Conservation (phyloP, 768 basidiomycete genomes). For the Kwoniella heveanensis region DNA sequence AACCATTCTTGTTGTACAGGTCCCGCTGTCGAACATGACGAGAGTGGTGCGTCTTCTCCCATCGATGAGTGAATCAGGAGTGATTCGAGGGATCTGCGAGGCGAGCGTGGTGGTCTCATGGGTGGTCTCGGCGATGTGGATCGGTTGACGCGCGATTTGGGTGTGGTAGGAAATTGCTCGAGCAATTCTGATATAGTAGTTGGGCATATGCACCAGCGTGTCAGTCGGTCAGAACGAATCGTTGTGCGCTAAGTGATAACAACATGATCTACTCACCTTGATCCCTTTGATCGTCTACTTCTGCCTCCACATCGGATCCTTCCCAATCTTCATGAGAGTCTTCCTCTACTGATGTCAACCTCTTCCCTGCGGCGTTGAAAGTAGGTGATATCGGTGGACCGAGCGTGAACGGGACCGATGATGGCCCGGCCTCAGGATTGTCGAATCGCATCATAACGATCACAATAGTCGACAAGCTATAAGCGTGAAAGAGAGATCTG, state of each 20-base stretch:
- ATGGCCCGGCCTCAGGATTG: slow-evolving; percentile 6
- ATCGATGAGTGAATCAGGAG: neutral
- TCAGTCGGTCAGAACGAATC: neutral
- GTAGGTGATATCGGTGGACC: slow-evolving; percentile 12
- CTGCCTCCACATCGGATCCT: neutral
- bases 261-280: slow-evolving; percentile 2
- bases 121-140: slow-evolving; percentile 1
- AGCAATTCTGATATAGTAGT: slow-evolving; percentile 1
- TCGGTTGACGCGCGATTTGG: neutral
- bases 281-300: neutral
- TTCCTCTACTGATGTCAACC: slow-evolving; percentile 3
- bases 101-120: slow-evolving; percentile 6
- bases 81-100: slow-evolving; percentile 12
- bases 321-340: neutral
- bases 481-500: too few relatives aligned
- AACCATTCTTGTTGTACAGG: neutral
- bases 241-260: neutral
- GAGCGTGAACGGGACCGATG: slow-evolving; percentile 7
- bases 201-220: too few relatives aligned
- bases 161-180: neutral
- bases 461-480: too few relatives aligned
- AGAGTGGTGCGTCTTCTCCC: neutral
- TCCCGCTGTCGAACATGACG: neutral
- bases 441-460: neutral
- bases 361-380: neutral